A percentile compares a stretch with the other conserved stretches of the same genome.
These are phyloP conservation scores for Gossypium davidsonii DNA, from an alignment of 441 rosid species.

Conservation along the genomic window DNA sequence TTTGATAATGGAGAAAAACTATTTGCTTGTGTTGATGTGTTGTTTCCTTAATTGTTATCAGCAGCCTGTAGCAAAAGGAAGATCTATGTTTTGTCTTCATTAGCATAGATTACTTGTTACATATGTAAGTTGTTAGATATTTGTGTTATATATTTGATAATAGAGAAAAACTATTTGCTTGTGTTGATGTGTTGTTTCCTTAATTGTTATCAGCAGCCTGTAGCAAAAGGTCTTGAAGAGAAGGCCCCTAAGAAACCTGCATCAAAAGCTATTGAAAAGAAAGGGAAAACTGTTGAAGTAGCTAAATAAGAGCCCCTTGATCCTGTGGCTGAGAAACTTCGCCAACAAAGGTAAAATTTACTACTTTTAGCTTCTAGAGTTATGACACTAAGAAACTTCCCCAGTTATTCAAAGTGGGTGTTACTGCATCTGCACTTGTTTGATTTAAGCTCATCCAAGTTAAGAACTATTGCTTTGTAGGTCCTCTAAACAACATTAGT, in stretches of 20 bases:
- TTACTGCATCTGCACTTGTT: background rate
- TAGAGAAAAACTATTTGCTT: background rate
- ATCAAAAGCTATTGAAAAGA: background rate
- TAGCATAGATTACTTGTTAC: background rate
- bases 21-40: background rate
- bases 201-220: conserved; percentile 37
- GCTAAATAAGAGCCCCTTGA: conserved; percentile 1
- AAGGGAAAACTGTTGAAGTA: background rate
- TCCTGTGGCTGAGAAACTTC: background rate
- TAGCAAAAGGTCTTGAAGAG: conserved; percentile 35
- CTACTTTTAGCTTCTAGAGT: background rate
- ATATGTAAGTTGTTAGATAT: background rate
- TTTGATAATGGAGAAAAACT: background rate
- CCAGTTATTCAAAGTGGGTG: background rate
- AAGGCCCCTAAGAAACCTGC: conserved; percentile 27
- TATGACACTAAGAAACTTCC: background rate
- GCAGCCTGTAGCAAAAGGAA: conserved; percentile 39
- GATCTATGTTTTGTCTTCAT: background rate
- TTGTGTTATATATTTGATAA: background rate
- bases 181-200: conserved; percentile 1
- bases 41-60: conserved; percentile 21
- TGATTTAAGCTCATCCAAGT: background rate
- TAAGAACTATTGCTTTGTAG: background rate
- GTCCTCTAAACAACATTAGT: background rate
- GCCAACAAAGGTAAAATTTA: conserved; percentile 1